A percentile compares a stretch with the other conserved stretches of the same genome.
phyloP scores from a whole-genome alignment of 768 basidiomycete species.

The Leccinum uliginosum region DNA sequence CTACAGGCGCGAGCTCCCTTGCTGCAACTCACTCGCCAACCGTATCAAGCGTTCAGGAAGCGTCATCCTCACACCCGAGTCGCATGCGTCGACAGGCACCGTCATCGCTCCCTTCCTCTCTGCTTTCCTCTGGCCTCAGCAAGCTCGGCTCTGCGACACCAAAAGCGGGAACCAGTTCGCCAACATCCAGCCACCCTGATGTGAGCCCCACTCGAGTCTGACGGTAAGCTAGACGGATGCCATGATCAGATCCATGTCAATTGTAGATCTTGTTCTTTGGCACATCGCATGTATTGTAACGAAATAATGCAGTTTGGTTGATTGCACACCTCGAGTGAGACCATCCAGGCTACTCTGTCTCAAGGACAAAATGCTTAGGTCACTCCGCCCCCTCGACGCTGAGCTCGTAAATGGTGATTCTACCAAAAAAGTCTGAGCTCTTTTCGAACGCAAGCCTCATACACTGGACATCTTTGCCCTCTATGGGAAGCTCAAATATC shows the following conservation, averaged over 20 bases:
- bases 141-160: background rate
- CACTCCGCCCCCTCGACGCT: constrained; percentile 26
- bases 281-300: constrained; percentile 12
- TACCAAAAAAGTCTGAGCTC: constrained; percentile 84
- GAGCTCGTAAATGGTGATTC: constrained; percentile 71
- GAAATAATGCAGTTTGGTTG: constrained; percentile 27
- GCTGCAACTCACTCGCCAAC: background rate
- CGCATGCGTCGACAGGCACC: constrained; percentile 15
- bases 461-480: constrained; percentile 32
- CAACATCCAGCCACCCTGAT: background rate
- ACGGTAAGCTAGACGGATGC: background rate
- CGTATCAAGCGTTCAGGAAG: background rate
- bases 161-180: background rate
- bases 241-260: constrained; percentile 2
- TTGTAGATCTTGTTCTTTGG: constrained; percentile 12
- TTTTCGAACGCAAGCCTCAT: constrained; percentile 71
- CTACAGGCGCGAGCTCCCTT: background rate
- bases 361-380: background rate
- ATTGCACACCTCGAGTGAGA: constrained; percentile 16
- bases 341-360: background rate
- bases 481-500: constrained; percentile 47
- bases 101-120: background rate
- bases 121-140: background rate
- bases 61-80: background rate
- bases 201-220: background rate